phyloP scores from a whole-genome alignment of 2,329 filamentous ascomycete genomes.

The Penicillium crustosum region DNA sequence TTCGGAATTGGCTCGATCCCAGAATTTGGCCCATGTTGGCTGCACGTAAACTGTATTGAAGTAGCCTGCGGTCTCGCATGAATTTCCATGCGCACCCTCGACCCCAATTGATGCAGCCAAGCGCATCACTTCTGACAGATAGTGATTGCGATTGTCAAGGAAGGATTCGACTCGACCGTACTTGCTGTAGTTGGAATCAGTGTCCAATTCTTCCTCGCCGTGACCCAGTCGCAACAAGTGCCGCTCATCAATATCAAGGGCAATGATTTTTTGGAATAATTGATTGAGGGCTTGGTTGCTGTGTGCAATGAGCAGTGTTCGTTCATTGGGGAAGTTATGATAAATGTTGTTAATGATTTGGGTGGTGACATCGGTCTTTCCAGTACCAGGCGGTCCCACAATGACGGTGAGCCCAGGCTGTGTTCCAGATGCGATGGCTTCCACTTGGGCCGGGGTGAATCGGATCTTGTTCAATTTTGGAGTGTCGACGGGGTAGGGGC shows the following conservation, averaged over 20 bases:
- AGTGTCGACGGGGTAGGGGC: constrained; percentile 82
- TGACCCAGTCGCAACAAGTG: constrained; percentile 90
- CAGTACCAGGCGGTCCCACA: constrained; percentile 91
- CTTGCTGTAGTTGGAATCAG: constrained; percentile 86
- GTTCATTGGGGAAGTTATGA: constrained; percentile 92
- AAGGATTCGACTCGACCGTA: constrained; percentile 93
- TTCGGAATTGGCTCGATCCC: constrained; percentile 60
- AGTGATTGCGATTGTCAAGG: constrained; percentile 77
- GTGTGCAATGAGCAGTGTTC: constrained; percentile 88
- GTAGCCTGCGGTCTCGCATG: constrained; percentile 94
- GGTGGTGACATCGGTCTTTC: constrained; percentile 98
- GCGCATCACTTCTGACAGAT: constrained; percentile 79
- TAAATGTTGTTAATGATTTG: constrained; percentile 99
- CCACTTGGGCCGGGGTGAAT: constrained; percentile 87
- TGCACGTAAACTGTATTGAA: constrained; percentile 91
- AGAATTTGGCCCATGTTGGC: constrained; percentile 85
- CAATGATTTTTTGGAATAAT: constrained; percentile 96
- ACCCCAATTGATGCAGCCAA: constrained; percentile 82
- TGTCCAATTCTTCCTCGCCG: constrained; percentile 90
- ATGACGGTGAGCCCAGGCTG: constrained; percentile 93
- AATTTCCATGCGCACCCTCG: constrained; percentile 91
- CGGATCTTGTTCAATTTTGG: constrained; percentile 79
- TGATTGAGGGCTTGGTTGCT: constrained; percentile 98
- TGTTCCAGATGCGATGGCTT: constrained; percentile 89
- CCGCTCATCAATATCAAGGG: constrained; percentile 89